Evolutionary conservation across 371 early-diverging fungal species (phyloP), one percentile per base, ranked within the genome.

Genomic region (Thermomucor indicae-seudaticae): DNA sequence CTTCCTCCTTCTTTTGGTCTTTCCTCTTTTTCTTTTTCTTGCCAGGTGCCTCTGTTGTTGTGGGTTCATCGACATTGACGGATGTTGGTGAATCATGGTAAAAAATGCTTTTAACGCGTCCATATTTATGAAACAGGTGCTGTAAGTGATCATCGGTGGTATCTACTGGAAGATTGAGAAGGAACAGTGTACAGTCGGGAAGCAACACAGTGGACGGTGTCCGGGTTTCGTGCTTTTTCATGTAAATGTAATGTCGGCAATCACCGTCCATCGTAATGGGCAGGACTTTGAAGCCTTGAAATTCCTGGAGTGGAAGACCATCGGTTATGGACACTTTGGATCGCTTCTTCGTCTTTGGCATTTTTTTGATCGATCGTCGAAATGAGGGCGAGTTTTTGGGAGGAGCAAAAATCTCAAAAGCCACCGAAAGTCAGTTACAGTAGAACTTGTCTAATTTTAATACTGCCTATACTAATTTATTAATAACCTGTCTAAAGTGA

Each of bases 101-200:
- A 10, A 31, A 28, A n/a, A 51, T 14, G 7, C 32, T 12, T n/a
- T 47, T 47, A 12, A 58, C 20, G 16, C 32, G 43, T 25, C 42
- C 59, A 23, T 41, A 62, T 25, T 12, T 60, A 49, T 49, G 71
- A 60, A 95, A 91, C 14, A 95, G 69, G 17, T 86, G 66, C 38
- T 74, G 67, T n/a, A 95, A 55, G 51, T 92, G 90, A 23, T 62
- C 55, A 44, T 83, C 79, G 0, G 90, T 85, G 16, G 92, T 72
- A 57, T 95, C 94, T 7, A 75, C 75, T 3, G 96, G 96, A 40
- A 95, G 57, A 65, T 93, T 93, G 43, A 80, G 62, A 28, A 93
- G 51, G 52, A 90, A 94, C 2, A 95, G 60, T 0, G 93, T 91
- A 38, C 87, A 85, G 64, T 79, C 81, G 64, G 19, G 87, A 84